Base-by-base conservation (phyloP, 768 basidiomycete species). In the Boletellus ananiceps region DNA sequence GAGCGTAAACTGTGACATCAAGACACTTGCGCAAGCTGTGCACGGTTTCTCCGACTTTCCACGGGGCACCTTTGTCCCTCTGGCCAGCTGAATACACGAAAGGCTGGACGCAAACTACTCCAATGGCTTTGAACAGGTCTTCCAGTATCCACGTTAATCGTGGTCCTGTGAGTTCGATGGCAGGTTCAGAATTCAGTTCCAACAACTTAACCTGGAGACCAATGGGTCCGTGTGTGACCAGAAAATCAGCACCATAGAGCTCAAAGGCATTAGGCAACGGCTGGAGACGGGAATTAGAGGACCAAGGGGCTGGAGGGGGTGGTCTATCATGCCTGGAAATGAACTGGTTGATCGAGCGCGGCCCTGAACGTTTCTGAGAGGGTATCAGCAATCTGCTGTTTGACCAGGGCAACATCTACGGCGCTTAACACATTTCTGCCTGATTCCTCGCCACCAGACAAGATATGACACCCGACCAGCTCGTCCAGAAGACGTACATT, bases 181-280 rank as follows among this genome's bases (percentile, higher is more conserved):
- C 96, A 1, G 96, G 95, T 55, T 94, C 93, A 6, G 95, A 84
- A 63, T 99, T 99, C 60, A 95, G 76, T 67, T 98, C 96, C 27
- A 97, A 75, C 2, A 97, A 72, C 47, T 85, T 83, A 14, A 91
- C 83, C 52, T 80, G 75, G 47, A 82, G 78, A 8, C 64, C 60
- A 6, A 46, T 41, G 47, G 55, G 55, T 42, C 53, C 58, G 60
- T 79, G 78, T 45, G 76, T 77, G 50, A 97, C 77, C 13, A 98
- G 73, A 51, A 99, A 87, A 66, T 99, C 96, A n/a, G 88, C 78
- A 0, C 96, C 96, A 60, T 85, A 98, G 14, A 98, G 78, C 64
- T 98, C 95, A 61, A 97, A 98, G 0, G 89, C 91, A 63, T 97
- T 97, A 1, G 89, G 84, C 18, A 93, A 65, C 2, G 88, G 78